phyloP scores from a whole-genome alignment of 1,284 basidiomycete species.

The Phylloporus sp. region DNA sequence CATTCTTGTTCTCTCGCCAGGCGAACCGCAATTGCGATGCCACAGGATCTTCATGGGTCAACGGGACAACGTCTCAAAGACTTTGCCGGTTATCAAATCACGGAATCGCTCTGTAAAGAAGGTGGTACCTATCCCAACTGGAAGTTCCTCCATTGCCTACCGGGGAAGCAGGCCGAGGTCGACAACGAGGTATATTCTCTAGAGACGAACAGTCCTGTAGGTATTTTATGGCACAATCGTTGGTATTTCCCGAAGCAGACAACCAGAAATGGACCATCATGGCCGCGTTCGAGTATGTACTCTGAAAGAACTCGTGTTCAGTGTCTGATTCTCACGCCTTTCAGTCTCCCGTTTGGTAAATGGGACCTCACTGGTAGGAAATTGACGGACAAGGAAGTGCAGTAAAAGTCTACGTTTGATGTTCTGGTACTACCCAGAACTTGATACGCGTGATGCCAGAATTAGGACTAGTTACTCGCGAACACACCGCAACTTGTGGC shows the following conservation, averaged over 20 bases:
- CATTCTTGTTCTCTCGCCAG: not conserved
- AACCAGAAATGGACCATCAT: slow-evolving; percentile 96
- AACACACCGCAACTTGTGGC: slow-evolving; percentile 64
- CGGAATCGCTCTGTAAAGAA: slow-evolving; percentile 78
- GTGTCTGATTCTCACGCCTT: slow-evolving; percentile 10
- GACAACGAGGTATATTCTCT: slow-evolving; percentile 76
- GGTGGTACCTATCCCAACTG: slow-evolving; percentile 88
- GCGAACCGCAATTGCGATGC: not conserved
- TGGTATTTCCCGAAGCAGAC: slow-evolving; percentile 79
- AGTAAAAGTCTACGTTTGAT: not conserved
- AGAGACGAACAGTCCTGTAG: slow-evolving; percentile 35
- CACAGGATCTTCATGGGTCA: slow-evolving; percentile 98
- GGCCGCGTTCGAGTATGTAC: slow-evolving; percentile 85
- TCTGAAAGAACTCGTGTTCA: not conserved
- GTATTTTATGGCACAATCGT: slow-evolving; percentile 79
- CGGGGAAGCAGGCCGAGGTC: slow-evolving; percentile 92
- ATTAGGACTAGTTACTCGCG: too few relatives aligned
- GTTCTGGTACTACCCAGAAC: too few relatives aligned
- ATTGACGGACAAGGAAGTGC: slow-evolving; percentile 14
- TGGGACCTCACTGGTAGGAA: slow-evolving; percentile 43
- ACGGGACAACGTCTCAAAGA: slow-evolving; percentile 86
- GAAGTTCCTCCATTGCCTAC: slow-evolving; percentile 97
- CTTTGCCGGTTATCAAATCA: slow-evolving; percentile 95
- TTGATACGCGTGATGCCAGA: too few relatives aligned
- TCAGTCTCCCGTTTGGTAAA: slow-evolving; percentile 53